A percentile compares a stretch with the other conserved stretches of the same genome.
Conservation (phyloP, 495 filamentous ascomycete genomes). For the Penicillium samsonianum region DNA sequence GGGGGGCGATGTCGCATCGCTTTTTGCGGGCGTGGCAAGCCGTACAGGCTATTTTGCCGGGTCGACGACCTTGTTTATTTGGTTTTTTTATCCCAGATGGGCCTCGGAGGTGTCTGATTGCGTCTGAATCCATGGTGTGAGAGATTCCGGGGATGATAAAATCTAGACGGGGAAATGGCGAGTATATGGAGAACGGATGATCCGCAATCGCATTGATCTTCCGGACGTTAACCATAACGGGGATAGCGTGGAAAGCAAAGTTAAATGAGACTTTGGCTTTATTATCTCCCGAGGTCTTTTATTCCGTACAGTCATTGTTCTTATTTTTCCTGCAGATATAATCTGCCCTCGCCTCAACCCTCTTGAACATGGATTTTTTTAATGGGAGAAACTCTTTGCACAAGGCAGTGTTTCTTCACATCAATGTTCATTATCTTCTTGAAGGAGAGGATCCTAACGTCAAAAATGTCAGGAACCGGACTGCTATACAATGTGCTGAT, state of each 20-base stretch:
- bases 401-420: conserved; percentile 10
- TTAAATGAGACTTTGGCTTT: too few relatives aligned
- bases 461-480: not conserved
- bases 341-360: too few relatives aligned
- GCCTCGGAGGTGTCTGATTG: not conserved
- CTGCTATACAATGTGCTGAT: not conserved
- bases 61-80: conserved; percentile 11
- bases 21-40: conserved; percentile 24
- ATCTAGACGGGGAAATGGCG: not conserved
- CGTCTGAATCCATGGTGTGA: not conserved
- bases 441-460: not conserved
- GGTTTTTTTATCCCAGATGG: conserved; percentile 8
- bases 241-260: too few relatives aligned
- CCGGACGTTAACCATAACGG: not conserved
- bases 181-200: not conserved
- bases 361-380: conserved; percentile 13
- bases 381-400: conserved; percentile 23
- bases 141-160: not conserved
- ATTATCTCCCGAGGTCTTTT: too few relatives aligned
- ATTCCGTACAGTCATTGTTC: too few relatives aligned
- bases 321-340: too few relatives aligned
- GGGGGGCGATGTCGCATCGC: conserved; percentile 15
- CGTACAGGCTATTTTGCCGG: conserved; percentile 7
- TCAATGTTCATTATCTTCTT: not conserved
- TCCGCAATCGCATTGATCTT: not conserved